Evolutionary conservation across 345 rosid genomes (phyloP), one percentile per base, ranked within the genome.

Genomic region (Laguncularia racemosa): DNA sequence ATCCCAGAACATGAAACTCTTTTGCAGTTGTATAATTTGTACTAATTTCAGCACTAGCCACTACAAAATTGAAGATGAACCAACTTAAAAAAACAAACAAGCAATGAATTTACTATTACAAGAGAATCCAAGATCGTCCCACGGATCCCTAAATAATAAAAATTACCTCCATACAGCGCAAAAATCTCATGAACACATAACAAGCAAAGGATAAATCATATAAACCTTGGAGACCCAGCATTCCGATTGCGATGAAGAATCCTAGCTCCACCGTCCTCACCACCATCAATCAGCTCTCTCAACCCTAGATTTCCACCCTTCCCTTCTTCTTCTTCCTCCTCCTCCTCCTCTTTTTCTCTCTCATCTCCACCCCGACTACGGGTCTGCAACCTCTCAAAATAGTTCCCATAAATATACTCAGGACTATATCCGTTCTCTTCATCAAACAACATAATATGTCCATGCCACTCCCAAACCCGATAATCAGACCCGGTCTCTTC

Each of bases 391-490:
- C 92, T 84, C 86, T 89, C 97, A 50, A 93, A 93, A 76, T 93
- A 89, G 71, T 93, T 89, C 47, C 99, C 99, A 46, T 93, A 93
- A 12, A 93, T 88, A 67, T 90, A 93, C 84, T 90, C 97, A 0
- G 99, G 96, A 0, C 77, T 71, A 16, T 80, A 90, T 43, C 95
- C 99, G 49, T 84, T 72, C 60, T 85, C 95, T 55, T 90, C 99
- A 21, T 90, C 97, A 53, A 87, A 89, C 65, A 89, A 55, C 97
- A 93, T 81, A 28, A 93, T 87, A 64, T 93, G 99, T 0, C 99
- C 99, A 43, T 93, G 99, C 99, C 99, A 93, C 78, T 93, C 99
- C 99, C 99, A 93, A 6, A 89, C 95, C 62, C 99, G 84, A 74
- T 87, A 89, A 68, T 84, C 96, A 43, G 95, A 85, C 4, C 75